Base-by-base conservation (phyloP, 2,329 filamentous ascomycete genomes). In the Epichloe elymi region DNA sequence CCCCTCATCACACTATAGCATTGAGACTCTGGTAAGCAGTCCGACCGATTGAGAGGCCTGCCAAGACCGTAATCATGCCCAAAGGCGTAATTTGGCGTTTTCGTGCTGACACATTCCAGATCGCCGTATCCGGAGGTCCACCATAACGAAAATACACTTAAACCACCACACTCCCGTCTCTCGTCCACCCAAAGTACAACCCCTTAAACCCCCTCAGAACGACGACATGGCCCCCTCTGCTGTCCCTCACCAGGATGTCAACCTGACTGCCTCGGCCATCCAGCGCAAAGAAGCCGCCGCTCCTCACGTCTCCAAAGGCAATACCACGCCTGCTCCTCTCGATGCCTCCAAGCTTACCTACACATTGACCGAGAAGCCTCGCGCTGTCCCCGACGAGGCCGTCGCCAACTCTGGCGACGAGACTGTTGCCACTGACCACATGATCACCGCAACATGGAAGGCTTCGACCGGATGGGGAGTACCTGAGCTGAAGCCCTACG, bases 361-460 rank as follows among this genome's bases (percentile, higher is more conserved):
- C 70, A 76, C 69, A 54, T 68, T 70, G 57, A 79, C 74, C 51
- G 64, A 67, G 43, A 67, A 62, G 51, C 77, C 75, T 1, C 76
- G 75, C 54, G 56, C 67, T 47, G 78, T 82, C 46, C 78, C 78
- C 48, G 67, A 72, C 49, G 71, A 75, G 54, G 74, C 67, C 54
- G 58, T 60, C 39, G 74, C 74, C 59, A 69, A 68, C 57, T 51
- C 72, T 48, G 74, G 72, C 57, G 57, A 61, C 54, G 74, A 76
- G 63, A 79, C 75, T 56, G 70, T 80, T 63, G 79, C 76, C 73
- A 89, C 86, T 55, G 89, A 96, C 74, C 90, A 96, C 74, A 95
- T 95, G 88, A 74, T 93, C 60, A 83, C 82, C 48, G 83, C 74
- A 19, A 70, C 72, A 50, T 94, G 88, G 88, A 80, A 74, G 36